Evolutionary conservation across 225 moss, liverwort and hornwort species (phyloP), one percentile per base, ranked within the genome.

Genomic region (Antitrichia curtipendula): DNA sequence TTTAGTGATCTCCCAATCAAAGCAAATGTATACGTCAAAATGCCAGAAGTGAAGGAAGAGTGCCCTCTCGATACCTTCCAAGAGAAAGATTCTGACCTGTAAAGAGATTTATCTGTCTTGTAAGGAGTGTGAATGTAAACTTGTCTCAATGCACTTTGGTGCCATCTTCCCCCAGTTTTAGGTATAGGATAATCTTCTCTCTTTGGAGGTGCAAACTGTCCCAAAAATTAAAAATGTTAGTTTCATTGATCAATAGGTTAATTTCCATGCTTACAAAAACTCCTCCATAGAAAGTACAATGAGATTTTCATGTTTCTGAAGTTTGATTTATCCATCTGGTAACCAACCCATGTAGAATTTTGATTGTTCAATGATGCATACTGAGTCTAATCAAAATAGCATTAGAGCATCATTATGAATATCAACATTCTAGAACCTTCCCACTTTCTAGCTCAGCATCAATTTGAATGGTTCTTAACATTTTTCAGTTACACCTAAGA

Each of bases 81-180:
- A 34, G 79, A 43, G 68, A 60, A 60, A 41, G 40, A 85, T 38
- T 29, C 88, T 81, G 41, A 92, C 89, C 82, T 92, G 78, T 92
- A 93, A 36, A 90, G 88, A 60, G 92, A 72, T 62, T 84, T 91
- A 1, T 86, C 84, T 23, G 88, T 89, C 80, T 89, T 93, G 75
- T 87, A 93, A 16, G 93, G 91, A 40, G 74, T 86, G 16, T 15
- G 81, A 62, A n/a, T 75, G 58, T 72, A 86, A 52, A 89, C 84
- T 83, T 88, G 89, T 88, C 60, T 90, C 50, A 89, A 87, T 47
- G 91, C 74, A 86, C 90, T 89, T 64, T 80, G 84, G 85, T 89
- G 90, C 93, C 92, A 93, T 59, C 92, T 91, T 78, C 93, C 91
- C 28, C 93, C 93, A 25, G 89, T 92, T 71, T 85, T 91, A 14